Evolutionary conservation across 805 yeast genomes (phyloP).

Genomic region (Yamadazyma kitorensis): DNA sequence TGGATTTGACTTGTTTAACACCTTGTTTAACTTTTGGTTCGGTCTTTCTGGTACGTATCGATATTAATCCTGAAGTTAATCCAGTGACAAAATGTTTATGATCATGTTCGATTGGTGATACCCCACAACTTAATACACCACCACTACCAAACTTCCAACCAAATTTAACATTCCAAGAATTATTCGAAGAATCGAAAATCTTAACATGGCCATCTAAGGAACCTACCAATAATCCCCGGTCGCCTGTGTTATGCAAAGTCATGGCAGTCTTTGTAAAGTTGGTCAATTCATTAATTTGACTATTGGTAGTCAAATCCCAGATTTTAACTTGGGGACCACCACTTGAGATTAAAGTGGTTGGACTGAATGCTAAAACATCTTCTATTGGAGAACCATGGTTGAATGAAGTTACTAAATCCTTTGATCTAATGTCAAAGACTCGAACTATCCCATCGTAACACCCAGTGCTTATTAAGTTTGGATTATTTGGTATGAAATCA

Average conservation of each 20-base stretch:
- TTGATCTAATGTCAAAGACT: slow-evolving; percentile 75
- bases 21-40: slow-evolving; percentile 55
- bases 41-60: slow-evolving; percentile 83
- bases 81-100: slow-evolving; percentile 88
- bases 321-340: slow-evolving; percentile 81
- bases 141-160: slow-evolving; percentile 95
- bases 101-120: slow-evolving; percentile 63
- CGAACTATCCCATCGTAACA: slow-evolving; percentile 89
- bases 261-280: slow-evolving; percentile 95
- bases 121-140: slow-evolving; percentile 85
- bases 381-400: slow-evolving; percentile 80
- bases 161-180: slow-evolving; percentile 83
- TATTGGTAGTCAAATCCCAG: slow-evolving; percentile 87
- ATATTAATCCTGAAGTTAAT: slow-evolving; percentile 80
- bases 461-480: slow-evolving; percentile 84
- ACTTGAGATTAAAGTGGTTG: slow-evolving; percentile 75
- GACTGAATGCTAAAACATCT: slow-evolving; percentile 68
- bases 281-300: slow-evolving; percentile 65
- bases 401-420: slow-evolving; percentile 59
- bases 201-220: slow-evolving; percentile 97
- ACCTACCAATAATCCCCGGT: slow-evolving; percentile 83
- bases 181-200: slow-evolving; percentile 74
- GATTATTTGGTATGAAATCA: slow-evolving; percentile 68
- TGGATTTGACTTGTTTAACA: slow-evolving; percentile 48
- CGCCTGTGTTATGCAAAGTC: slow-evolving; percentile 69